A percentile compares a stretch with the other conserved stretches of the same genome.
Conservation (phyloP, 805 yeast genomes). For the Zygosaccharomyces pseudorouxii region DNA sequence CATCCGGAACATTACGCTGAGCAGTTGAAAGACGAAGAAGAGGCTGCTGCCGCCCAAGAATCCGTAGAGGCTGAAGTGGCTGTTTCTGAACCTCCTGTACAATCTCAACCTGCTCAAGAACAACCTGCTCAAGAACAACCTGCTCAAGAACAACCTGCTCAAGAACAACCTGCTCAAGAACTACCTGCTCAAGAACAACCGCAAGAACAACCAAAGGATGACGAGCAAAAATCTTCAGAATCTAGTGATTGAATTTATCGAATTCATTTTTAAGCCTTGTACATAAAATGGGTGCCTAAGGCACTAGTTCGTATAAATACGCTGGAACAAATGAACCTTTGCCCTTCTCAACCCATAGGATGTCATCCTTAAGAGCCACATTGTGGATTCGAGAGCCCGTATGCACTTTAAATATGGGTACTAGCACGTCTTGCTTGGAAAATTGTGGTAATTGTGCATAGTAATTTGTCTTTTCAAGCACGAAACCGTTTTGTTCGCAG, state of each 20-base stretch:
- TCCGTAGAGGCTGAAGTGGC: constrained; percentile 20
- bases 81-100: constrained; percentile 18
- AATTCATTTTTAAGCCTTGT: constrained; percentile 4
- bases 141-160: background rate
- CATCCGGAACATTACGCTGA: constrained; percentile 93
- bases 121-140: background rate
- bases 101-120: constrained; percentile 5
- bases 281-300: constrained; percentile 2
- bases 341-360: constrained; percentile 46
- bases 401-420: constrained; percentile 23
- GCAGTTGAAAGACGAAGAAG: constrained; percentile 78
- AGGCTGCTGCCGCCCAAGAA: constrained; percentile 22
- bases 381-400: background rate
- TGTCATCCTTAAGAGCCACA: constrained; percentile 57
- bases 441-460: constrained; percentile 25
- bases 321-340: constrained; percentile 7
- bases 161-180: constrained; percentile 1
- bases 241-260: background rate
- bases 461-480: constrained; percentile 17
- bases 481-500: constrained; percentile 50
- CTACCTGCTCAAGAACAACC: background rate
- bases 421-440: constrained; percentile 24
- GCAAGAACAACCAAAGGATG: background rate
- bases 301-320: constrained; percentile 11
- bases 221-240: background rate